Evolutionary conservation across 225 moss, liverwort and hornwort genomes (phyloP).

Genomic region (Antitrichia curtipendula): DNA sequence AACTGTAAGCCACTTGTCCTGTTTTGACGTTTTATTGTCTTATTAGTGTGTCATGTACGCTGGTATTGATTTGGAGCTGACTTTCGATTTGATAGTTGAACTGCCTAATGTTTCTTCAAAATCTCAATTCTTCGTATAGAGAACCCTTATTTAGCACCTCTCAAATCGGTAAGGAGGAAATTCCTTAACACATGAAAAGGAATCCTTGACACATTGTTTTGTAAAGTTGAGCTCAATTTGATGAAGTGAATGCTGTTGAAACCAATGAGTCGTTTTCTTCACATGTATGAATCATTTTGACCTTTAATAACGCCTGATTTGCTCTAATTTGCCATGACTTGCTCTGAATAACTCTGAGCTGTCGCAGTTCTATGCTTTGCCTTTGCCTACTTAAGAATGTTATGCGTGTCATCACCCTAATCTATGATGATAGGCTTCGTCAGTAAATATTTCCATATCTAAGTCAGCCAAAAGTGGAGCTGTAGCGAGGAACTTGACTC

Average conservation of each 20-base stretch:
- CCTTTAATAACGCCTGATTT: background rate
- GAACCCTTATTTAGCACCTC: background rate
- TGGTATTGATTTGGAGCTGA: background rate
- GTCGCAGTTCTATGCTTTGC: background rate
- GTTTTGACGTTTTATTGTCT: background rate
- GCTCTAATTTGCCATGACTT: background rate
- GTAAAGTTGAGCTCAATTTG: background rate
- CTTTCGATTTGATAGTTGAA: background rate
- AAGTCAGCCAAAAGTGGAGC: background rate
- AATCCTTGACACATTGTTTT: background rate
- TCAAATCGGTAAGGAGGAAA: no score
- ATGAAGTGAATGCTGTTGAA: background rate
- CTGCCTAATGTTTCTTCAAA: background rate
- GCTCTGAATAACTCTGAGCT: background rate
- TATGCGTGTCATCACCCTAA: background rate
- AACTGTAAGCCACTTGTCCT: conserved; percentile 19
- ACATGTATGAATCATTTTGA: background rate
- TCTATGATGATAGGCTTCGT: background rate
- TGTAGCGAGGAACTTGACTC: background rate
- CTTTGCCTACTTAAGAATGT: background rate
- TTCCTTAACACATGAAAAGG: background rate
- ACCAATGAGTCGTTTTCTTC: background rate
- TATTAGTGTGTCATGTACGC: background rate
- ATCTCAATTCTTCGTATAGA: background rate
- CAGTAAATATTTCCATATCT: background rate